Base-by-base conservation (phyloP, 352 stramenopile species). In the Phytophthora lateralis region DNA sequence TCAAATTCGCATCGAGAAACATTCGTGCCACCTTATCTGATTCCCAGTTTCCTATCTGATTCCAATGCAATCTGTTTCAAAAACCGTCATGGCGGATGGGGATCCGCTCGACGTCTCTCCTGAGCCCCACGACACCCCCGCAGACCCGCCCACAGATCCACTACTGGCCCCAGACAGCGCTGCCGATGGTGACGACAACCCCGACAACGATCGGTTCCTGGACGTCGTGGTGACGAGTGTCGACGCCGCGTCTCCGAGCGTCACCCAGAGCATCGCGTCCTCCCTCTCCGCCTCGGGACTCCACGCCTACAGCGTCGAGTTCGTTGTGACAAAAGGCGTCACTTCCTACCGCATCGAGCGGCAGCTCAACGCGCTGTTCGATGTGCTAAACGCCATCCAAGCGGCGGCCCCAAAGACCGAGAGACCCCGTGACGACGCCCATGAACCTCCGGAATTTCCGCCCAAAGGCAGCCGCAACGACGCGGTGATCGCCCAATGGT, bases 141-240 rank as follows among this genome's bases (percentile, higher is more conserved):
- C 24, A 14, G 26, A 42, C n/a, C 12, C 45, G 5, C 30, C 46
- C 6, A 0, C 27, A 35, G 3, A 34, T 63, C n/a, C 32, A 11
- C 9, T 21, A 9, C 17, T 20, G 12, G 6, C 9, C 17, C 24
- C 48, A 42, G 10, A 35, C 37, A 9, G n/a, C 37, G 5, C 6
- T 50, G 24, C 6, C 8, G 10, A 66, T 32, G 49, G 15, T 1
- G 8, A 58, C 10, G 30, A 21, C 1, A 52, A 14, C 30, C 8
- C 12, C 15, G 20, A 57, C 14, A 37, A 49, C n/a, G 63, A 82
- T 4, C 66, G 60, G 2, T 78, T 78, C 20, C 63, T 90, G 1
- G 75, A 89, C 38, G 78, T 91, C 4, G 78, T 90, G 1, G 76
- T 91, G 29, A 90, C 80, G n/a, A 85, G 75, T 32, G 78, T 88